A percentile compares a stretch with the other conserved stretches of the same genome.
phyloP scores from a whole-genome alignment of 1,139 yeast species.

The Candida anutae region DNA sequence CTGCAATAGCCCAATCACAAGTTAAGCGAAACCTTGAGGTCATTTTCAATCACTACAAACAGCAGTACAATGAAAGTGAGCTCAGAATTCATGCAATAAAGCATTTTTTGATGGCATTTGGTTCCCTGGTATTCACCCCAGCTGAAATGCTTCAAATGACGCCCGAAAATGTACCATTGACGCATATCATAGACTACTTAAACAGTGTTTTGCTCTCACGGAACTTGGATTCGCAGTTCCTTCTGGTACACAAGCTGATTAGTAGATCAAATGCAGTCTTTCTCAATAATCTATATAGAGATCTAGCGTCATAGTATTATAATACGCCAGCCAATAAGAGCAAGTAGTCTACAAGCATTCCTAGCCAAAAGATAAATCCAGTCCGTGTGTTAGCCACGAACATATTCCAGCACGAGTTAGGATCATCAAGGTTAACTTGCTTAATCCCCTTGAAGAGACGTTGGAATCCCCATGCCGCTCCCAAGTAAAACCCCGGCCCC shows the following conservation, averaged over 20 bases:
- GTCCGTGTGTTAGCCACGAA: slow-evolving; percentile 73
- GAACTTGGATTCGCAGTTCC: slow-evolving; percentile 13
- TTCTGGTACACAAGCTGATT: slow-evolving; percentile 19
- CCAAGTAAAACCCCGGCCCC: slow-evolving; percentile 78
- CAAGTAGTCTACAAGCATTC: slow-evolving; percentile 69
- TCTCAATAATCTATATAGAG: slow-evolving; percentile 8
- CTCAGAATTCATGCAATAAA: slow-evolving; percentile 15
- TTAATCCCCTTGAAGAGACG: slow-evolving; percentile 61
- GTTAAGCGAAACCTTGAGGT: slow-evolving; percentile 7
- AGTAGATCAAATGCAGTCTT: slow-evolving; percentile 21
- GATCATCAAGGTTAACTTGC: slow-evolving; percentile 69
- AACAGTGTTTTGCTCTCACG: slow-evolving; percentile 14
- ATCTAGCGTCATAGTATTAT: slow-evolving; percentile 1
- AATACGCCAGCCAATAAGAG: slow-evolving; percentile 36
- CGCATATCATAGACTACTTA: slow-evolving; percentile 23
- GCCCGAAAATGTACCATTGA: slow-evolving; percentile 27
- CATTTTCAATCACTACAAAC: slow-evolving; percentile 18
- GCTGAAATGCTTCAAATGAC: slow-evolving; percentile 20
- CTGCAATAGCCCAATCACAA: not conserved
- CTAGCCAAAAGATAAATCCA: slow-evolving; percentile 72
- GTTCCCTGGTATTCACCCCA: slow-evolving; percentile 13
- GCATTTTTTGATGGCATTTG: slow-evolving; percentile 24
- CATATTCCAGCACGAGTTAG: slow-evolving; percentile 74
- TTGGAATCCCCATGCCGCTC: slow-evolving; percentile 60
- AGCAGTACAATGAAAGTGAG: slow-evolving; percentile 5